Evolutionary conservation across 1,139 yeast species (phyloP), one percentile per base, ranked within the genome.

Genomic region (Protomyces inouyei): DNA sequence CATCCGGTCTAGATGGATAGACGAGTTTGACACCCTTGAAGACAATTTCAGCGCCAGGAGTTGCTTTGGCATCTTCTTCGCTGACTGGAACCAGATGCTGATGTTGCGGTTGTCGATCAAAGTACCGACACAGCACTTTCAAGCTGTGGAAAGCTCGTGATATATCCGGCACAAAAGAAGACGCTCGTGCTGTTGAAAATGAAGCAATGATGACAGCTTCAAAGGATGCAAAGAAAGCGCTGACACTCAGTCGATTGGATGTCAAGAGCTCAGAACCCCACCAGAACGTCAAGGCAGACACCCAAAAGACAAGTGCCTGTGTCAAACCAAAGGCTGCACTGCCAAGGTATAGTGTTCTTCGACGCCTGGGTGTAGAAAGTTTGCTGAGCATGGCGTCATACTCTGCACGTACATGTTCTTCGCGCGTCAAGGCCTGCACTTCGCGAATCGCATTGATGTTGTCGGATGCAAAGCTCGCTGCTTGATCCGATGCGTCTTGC

Each of bases 1-100:
- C 81, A 55, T 86, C 83, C 2, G 92, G 88, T 68, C 98, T 83
- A 1, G 97, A 88, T 16, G 97, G 97, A 74, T 92, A 92, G 23
- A 83, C 76, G 75, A 92, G 91, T 18, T 80, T 75, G 48, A 91
- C 86, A 68, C 86, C 77, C 52, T 82, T 80, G 72, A 91, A 86
- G 59, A 76, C 80, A 72, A 92, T 75, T 0, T 76, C 74, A 0
- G 79, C 69, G 25, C 78, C 78, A n/a, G 71, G 71, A 14, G 67
- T 68, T 18, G 71, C 67, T 32, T 61, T 61, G 63, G 75, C 72
- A 16, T 80, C 73, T 0, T 83, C 75, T 45, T 80, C 78, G 0
- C 82, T 83, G 48, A 43, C 25, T 5, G 48, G 48, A 5, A 21
- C 12, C n/a, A 73, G 74, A 63, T 80, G 80, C 21, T 74, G 73